Percentiles rank a stretch among this genome's conserved stretches.
Conservation (phyloP, 2,329 filamentous ascomycete species). For the Calonectria pseudoturangicola region DNA sequence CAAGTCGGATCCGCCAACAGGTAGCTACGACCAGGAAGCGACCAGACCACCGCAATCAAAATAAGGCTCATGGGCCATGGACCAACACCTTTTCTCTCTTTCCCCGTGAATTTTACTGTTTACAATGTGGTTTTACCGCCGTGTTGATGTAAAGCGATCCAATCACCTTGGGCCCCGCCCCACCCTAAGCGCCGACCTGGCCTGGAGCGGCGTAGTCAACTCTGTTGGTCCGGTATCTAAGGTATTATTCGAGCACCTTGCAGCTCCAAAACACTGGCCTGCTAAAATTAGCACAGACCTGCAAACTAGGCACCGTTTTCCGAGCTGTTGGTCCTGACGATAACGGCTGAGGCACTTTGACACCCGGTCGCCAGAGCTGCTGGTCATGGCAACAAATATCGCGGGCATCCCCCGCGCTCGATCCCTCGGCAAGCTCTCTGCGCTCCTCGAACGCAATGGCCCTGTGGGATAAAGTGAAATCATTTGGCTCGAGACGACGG, state of each 20-base stretch:
- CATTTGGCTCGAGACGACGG: not conserved
- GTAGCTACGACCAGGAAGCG: not conserved
- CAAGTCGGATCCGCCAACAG: not conserved
- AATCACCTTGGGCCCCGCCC: not conserved
- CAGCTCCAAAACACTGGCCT: constrained; percentile 3
- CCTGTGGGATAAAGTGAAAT: constrained; percentile 1
- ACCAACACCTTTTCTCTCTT: constrained; percentile 5
- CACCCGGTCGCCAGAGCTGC: not conserved
- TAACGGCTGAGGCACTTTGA: not conserved
- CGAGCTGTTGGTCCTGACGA: constrained; percentile 16
- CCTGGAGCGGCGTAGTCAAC: not conserved
- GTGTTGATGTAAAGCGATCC: not conserved
- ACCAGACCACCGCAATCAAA: not conserved
- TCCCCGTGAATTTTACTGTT: not conserved
- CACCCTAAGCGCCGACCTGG: constrained; percentile 11
- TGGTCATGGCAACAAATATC: constrained; percentile 19
- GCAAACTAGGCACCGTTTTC: not conserved
- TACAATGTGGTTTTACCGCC: constrained; percentile 1
- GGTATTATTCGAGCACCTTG: constrained; percentile 7
- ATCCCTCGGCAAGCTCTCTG: not conserved
- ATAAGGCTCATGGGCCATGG: not conserved
- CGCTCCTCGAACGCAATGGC: not conserved
- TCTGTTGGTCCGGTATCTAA: constrained; percentile 16
- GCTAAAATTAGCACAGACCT: constrained; percentile 5
- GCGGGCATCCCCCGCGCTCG: not conserved